These are phyloP conservation scores for Rhizodiscina lignyota DNA, from an alignment of 495 filamentous ascomycete genomes.

Conservation along the genomic window DNA sequence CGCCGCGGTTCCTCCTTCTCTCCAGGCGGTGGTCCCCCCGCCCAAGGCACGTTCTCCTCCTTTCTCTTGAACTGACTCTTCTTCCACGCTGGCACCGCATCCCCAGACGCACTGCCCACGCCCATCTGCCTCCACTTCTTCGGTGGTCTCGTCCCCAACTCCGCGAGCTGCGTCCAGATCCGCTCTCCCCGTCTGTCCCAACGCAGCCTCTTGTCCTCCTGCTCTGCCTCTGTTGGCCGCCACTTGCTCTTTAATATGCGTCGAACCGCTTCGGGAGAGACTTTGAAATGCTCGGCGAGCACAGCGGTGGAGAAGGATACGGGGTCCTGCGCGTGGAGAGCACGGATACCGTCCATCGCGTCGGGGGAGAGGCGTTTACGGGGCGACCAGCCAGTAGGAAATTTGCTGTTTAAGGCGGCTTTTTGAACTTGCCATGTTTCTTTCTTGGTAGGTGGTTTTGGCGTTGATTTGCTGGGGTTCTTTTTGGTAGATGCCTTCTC, in stretches of 20 bases:
- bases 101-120: too few relatives aligned
- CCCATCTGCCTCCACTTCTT: slow-evolving; percentile 51
- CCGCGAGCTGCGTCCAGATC: slow-evolving; percentile 61
- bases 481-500: not conserved
- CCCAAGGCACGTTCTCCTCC: too few relatives aligned
- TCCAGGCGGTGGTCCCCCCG: too few relatives aligned
- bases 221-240: slow-evolving; percentile 47
- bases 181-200: slow-evolving; percentile 68
- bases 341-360: slow-evolving; percentile 70
- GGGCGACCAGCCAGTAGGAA: slow-evolving; percentile 59
- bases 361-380: slow-evolving; percentile 80
- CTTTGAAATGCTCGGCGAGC: slow-evolving; percentile 63
- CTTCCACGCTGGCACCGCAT: too few relatives aligned
- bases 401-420: slow-evolving; percentile 49
- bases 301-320: slow-evolving; percentile 55
- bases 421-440: slow-evolving; percentile 59
- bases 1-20: too few relatives aligned
- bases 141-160: slow-evolving; percentile 50
- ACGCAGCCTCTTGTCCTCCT: slow-evolving; percentile 39
- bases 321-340: slow-evolving; percentile 58
- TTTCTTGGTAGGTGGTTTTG: not conserved
- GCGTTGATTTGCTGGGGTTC: not conserved
- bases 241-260: slow-evolving; percentile 77
- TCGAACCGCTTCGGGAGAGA: slow-evolving; percentile 73
- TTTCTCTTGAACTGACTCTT: too few relatives aligned